These are phyloP conservation scores for baker's yeast (Saccharomyces cerevisiae) DNA, from an alignment of 805 yeast species.

Conservation along the genomic window DNA sequence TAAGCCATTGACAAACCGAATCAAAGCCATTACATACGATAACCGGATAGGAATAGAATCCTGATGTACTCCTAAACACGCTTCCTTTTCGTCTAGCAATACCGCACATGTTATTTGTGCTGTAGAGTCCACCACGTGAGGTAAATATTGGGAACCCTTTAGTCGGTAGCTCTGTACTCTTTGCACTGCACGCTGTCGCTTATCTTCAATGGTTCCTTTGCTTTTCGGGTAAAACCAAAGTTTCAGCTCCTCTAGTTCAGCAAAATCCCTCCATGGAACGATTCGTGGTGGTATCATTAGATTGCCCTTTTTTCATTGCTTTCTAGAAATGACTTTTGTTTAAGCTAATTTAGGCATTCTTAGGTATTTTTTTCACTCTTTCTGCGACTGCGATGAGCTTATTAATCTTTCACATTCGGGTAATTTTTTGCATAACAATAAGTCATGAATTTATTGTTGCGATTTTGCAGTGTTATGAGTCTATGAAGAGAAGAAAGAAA, in stretches of 20 bases:
- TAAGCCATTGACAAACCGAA: constrained; percentile 84
- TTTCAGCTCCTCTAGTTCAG: constrained; percentile 41
- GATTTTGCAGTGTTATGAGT: neutral
- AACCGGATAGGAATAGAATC: constrained; percentile 32
- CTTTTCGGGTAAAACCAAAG: constrained; percentile 44
- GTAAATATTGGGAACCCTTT: constrained; percentile 47
- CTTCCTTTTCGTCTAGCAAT: constrained; percentile 34
- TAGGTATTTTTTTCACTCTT: neutral
- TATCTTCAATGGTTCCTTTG: constrained; percentile 17
- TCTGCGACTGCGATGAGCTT: neutral
- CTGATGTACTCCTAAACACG: constrained; percentile 24
- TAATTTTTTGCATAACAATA: neutral
- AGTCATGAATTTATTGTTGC: neutral
- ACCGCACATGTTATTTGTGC: constrained; percentile 46
- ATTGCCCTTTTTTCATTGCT: neutral
- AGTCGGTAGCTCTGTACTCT: constrained; percentile 46
- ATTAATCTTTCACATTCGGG: neutral
- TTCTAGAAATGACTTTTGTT: neutral
- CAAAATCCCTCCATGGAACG: constrained; percentile 32
- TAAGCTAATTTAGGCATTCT: neutral
- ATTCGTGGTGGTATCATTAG: constrained; percentile 26
- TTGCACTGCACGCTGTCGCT: constrained; percentile 39
- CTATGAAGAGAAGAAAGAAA: neutral
- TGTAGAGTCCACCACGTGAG: constrained; percentile 67
- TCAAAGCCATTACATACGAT: constrained; percentile 64